Conservation (phyloP, 2,329 filamentous ascomycete species). For the Stagonosporopsis rhizophila region DNA sequence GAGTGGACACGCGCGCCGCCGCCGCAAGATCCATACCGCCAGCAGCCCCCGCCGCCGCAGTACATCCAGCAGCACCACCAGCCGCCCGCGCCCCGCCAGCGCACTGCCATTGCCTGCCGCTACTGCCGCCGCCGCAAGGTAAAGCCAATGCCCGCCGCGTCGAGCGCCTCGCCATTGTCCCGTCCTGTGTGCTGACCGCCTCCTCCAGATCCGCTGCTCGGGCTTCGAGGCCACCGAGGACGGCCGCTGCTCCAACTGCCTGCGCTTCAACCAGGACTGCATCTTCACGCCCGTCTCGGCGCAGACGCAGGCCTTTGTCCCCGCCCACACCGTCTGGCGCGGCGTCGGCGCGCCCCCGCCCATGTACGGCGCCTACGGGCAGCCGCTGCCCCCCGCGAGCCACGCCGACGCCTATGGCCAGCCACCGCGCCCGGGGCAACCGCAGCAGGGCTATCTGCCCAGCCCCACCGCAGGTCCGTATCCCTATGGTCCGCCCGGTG, state of each 20-base stretch:
- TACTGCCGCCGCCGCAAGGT: conserved; percentile 68
- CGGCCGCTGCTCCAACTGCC: conserved; percentile 75
- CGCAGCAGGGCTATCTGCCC: conserved; percentile 53
- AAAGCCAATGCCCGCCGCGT: conserved; percentile 17
- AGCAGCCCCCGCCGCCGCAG: conserved; percentile 49
- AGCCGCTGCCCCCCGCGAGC: conserved; percentile 53
- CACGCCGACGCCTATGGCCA: conserved; percentile 47
- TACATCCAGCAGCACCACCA: conserved; percentile 48
- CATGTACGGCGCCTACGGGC: conserved; percentile 61
- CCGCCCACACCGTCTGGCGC: conserved; percentile 70
- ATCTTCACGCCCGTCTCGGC: conserved; percentile 79
- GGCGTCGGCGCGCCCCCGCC: conserved; percentile 54
- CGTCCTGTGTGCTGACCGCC: conserved; percentile 31
- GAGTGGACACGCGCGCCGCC: conserved; percentile 54
- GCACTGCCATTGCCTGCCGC: conserved; percentile 67
- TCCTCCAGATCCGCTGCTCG: conserved; percentile 73
- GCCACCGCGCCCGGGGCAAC: conserved; percentile 39
- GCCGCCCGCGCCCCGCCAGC: conserved; percentile 63
- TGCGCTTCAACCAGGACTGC: conserved; percentile 77
- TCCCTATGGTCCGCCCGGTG: conserved; percentile 46
- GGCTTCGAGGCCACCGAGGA: conserved; percentile 76
- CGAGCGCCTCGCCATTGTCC: too few species aligned
- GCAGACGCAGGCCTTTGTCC: conserved; percentile 76
- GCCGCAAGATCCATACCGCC: conserved; percentile 50
- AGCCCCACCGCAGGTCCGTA: conserved; percentile 55